phyloP scores from a whole-genome alignment of 345 rosid genomes.

The Reutealis trisperma region DNA sequence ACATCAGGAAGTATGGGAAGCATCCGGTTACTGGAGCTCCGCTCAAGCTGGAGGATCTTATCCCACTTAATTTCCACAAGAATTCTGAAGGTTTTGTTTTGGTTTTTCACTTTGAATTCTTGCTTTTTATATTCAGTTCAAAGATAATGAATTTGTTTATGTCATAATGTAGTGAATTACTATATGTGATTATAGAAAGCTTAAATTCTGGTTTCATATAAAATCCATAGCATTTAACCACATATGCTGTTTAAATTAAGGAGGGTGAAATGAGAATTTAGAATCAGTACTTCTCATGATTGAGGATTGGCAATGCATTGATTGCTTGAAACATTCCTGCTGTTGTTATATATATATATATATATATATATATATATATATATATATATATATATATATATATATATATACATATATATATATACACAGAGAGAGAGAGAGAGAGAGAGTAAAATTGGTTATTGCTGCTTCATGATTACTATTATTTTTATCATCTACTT shows the following conservation, averaged over 20 bases:
- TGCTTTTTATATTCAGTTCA: not conserved
- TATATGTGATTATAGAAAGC: not conserved
- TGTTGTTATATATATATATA: too few relatives aligned
- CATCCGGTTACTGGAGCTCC: constrained; percentile 84
- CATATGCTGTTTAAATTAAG: not conserved
- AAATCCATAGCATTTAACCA: not conserved
- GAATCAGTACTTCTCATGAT: not conserved
- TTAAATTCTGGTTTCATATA: not conserved
- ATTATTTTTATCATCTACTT: not conserved
- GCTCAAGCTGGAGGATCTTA: constrained; percentile 72
- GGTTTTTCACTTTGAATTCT: too few relatives aligned
- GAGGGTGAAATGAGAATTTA: not conserved
- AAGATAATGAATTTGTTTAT: not conserved
- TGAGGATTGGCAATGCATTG: not conserved
- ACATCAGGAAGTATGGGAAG: constrained; percentile 75
- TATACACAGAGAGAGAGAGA: too few relatives aligned
- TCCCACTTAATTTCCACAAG: constrained; percentile 77
- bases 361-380: too few relatives aligned
- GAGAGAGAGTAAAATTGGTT: not conserved
- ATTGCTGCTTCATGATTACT: not conserved
- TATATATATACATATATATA: too few relatives aligned
- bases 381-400: too few relatives aligned
- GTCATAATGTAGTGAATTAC: not conserved
- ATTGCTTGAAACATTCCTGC: not conserved
- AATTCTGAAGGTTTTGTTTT: constrained; percentile 65